Evolutionary conservation across 129 eudicot genomes (phyloP), one percentile per base, ranked within the genome.

Genomic region (Sambucus nigra): DNA sequence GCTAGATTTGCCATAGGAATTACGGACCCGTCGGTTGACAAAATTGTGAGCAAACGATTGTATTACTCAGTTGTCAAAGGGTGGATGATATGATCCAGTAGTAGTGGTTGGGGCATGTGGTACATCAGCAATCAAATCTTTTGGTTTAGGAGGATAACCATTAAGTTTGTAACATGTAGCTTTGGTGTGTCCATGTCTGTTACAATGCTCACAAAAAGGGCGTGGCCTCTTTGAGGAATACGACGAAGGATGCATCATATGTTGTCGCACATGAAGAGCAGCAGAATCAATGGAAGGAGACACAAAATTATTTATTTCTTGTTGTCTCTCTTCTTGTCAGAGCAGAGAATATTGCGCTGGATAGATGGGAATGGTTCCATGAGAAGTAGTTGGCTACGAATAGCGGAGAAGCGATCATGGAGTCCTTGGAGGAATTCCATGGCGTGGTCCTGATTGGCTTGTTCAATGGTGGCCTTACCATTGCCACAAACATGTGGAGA

Each of bases 281-380:
- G 56, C 25, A 0, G 5, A 9, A 5, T 23, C 32, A 24, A 24
- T n/a, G 10, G 13, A 25, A 16, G 33, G 25, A 10, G 7, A n/a
- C n/a, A 7, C 8, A 17, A 5, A 11, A 23, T 9, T 22, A 47
- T 47, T 23, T 8, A 47, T 47, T 17, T 47, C 53, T 47, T 47
- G 53, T 47, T 47, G 53, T 19, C 24, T 51, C 15, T 51, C 56
- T 51, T 51, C 56, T 51, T 51, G 15, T 4, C 25, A n/a, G 11
- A 22, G 32, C 31, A 51, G 15, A 51, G 24, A 17, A 9, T 51
- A 51, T 0, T 24, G 3, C 10, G 0, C 5, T 9, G 14, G 10
- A 51, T 24, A 5, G 32, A 9, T 5, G 31, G 56, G 8, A 25
- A 51, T 10, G 56, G 25, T 0, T 51, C 56, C 56, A 51, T 51